Evolutionary conservation across 306 rosid genomes (phyloP).

Genomic region (Ziziphus jujuba): DNA sequence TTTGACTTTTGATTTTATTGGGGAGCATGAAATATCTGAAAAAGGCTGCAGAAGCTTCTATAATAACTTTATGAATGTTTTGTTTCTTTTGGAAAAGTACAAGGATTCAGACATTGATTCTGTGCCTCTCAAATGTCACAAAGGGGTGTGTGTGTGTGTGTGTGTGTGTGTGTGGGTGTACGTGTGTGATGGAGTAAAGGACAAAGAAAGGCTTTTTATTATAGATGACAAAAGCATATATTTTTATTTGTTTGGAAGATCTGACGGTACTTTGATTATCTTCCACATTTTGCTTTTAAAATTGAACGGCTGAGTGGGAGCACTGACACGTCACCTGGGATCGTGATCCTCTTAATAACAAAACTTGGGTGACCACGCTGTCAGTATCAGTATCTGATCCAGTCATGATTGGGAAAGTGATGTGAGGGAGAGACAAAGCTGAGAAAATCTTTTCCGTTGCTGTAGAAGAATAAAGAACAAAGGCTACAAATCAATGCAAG

Average conservation of each 20-base stretch:
- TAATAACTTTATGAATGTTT: slow-evolving; percentile 10
- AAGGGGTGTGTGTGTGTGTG: slow-evolving; percentile 3
- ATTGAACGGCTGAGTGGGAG: slow-evolving; percentile 10
- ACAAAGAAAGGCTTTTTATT: slow-evolving; percentile 29
- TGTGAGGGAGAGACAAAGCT: slow-evolving; percentile 13
- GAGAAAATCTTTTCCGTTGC: slow-evolving; percentile 1
- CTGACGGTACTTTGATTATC: slow-evolving; percentile 1
- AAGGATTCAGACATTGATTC: slow-evolving; percentile 23
- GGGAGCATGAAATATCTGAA: slow-evolving; percentile 21
- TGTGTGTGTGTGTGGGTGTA: not conserved
- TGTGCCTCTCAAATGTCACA: slow-evolving; percentile 23
- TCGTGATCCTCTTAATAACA: not conserved
- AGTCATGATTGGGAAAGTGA: slow-evolving; percentile 30
- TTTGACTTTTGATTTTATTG: slow-evolving; percentile 5
- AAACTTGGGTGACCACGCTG: slow-evolving; percentile 19
- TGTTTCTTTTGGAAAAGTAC: slow-evolving; percentile 31
- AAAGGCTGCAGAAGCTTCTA: slow-evolving; percentile 25
- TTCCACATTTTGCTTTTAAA: not conserved
- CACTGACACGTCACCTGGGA: slow-evolving; percentile 15
- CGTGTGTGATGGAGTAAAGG: slow-evolving; percentile 22
- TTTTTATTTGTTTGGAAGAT: slow-evolving; percentile 5
- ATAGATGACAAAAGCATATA: slow-evolving; percentile 5
- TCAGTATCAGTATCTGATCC: slow-evolving; percentile 35
- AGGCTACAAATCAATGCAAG: not conserved
- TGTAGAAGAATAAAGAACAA: slow-evolving; percentile 2